Percentiles rank a stretch among this genome's conserved stretches.
These are phyloP conservation scores for Colletotrichum zoysiae DNA, from an alignment of 2,329 filamentous ascomycete genomes.

Conservation along the genomic window DNA sequence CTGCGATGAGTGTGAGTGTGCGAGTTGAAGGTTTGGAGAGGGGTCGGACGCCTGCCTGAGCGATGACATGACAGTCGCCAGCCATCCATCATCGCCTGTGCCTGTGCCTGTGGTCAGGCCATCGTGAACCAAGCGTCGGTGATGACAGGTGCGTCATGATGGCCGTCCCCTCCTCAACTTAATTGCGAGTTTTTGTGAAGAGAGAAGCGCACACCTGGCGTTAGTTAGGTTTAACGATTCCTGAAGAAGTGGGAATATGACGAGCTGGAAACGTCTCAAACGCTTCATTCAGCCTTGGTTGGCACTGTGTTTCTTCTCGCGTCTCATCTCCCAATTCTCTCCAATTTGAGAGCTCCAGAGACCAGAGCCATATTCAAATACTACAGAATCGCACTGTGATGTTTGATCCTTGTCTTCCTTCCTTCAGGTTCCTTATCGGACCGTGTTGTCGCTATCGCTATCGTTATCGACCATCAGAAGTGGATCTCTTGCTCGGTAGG, in stretches of 20 bases:
- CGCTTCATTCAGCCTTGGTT: too few species aligned
- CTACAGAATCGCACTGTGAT: accelerated
- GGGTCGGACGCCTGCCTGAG: not conserved
- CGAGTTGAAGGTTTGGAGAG: not conserved
- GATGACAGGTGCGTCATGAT: not conserved
- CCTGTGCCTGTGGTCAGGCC: not conserved
- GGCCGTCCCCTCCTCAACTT: not conserved
- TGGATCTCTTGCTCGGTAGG: not conserved
- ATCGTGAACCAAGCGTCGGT: conserved; percentile 5
- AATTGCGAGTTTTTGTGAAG: not conserved
- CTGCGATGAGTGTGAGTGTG: too few species aligned
- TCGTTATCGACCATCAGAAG: not conserved
- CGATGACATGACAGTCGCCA: not conserved
- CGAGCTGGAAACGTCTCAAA: not conserved
- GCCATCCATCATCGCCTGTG: too few species aligned
- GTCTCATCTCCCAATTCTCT: not conserved
- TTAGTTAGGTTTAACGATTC: not conserved
- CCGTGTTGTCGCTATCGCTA: not conserved
- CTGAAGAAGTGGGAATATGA: not conserved
- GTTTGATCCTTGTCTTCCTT: not conserved
- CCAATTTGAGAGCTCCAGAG: too few species aligned
- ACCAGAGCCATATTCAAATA: not conserved
- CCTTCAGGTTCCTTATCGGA: not conserved
- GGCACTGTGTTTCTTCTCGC: not conserved
- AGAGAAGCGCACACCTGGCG: not conserved